phyloP scores from a whole-genome alignment of 164 flowering plant genomes.

The Aristolochia contorta region DNA sequence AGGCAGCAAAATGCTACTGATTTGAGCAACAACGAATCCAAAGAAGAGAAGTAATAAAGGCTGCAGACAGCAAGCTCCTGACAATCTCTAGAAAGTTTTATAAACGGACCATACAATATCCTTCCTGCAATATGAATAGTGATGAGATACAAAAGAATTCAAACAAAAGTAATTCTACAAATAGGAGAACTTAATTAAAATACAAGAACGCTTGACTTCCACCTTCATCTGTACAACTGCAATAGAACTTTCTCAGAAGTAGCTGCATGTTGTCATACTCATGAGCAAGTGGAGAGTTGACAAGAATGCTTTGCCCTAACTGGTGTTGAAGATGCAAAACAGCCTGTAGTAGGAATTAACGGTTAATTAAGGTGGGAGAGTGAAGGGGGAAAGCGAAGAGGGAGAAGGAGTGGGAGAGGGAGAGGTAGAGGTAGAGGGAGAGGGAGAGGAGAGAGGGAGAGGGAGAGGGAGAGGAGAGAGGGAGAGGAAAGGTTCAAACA shows the following conservation, averaged over 20 bases:
- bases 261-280: slow-evolving; percentile 53
- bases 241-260: slow-evolving; percentile 35
- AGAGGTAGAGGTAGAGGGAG: not conserved
- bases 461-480: too few species aligned
- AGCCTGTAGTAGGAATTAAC: slow-evolving; percentile 29
- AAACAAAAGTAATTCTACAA: not conserved
- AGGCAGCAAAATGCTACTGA: slow-evolving; percentile 66
- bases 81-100: slow-evolving; percentile 52
- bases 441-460: too few species aligned
- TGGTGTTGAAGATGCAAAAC: slow-evolving; percentile 59
- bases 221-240: slow-evolving; percentile 30
- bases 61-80: slow-evolving; percentile 73
- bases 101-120: slow-evolving; percentile 56
- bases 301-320: slow-evolving; percentile 48
- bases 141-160: not conserved
- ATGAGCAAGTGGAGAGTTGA: slow-evolving; percentile 28
- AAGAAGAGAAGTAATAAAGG: slow-evolving; percentile 57
- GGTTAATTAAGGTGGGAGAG: not conserved
- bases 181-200: too few species aligned
- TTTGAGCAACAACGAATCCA: slow-evolving; percentile 43
- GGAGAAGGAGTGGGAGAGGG: too few species aligned
- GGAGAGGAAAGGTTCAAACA: too few species aligned
- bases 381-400: too few species aligned
- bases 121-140: slow-evolving; percentile 37
- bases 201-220: slow-evolving; percentile 1